These are phyloP conservation scores for Naematelia encephala DNA, from an alignment of 768 basidiomycete species.

Conservation along the genomic window DNA sequence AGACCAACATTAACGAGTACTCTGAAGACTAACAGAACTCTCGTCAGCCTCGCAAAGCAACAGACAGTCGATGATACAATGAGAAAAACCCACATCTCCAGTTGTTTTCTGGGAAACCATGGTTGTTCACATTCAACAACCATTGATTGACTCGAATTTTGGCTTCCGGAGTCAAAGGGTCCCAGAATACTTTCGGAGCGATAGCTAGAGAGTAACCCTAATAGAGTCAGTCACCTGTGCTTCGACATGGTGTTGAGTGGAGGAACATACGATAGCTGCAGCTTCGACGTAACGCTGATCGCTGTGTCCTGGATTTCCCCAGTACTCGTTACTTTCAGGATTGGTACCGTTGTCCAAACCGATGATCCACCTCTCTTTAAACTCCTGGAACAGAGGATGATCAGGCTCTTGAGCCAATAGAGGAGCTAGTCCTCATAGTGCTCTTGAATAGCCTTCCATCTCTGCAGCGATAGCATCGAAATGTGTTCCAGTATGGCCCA, in stretches of 20 bases:
- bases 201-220: conserved; percentile 62
- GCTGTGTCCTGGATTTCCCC: conserved; percentile 67
- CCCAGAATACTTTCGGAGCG: conserved; percentile 59
- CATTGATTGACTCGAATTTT: conserved; percentile 22
- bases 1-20: conserved; percentile 31
- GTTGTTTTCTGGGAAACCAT: conserved; percentile 29
- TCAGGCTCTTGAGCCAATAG: conserved; percentile 29
- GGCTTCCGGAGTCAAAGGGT: conserved; percentile 20
- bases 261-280: conserved; percentile 59
- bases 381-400: conserved; percentile 11
- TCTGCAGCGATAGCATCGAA: conserved; percentile 37
- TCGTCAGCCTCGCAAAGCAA: neutral
- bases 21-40: conserved; percentile 22
- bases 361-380: conserved; percentile 55
- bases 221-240: neutral
- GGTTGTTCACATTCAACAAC: conserved; percentile 20
- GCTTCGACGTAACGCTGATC: conserved; percentile 80
- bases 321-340: conserved; percentile 64
- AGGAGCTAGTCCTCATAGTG: conserved; percentile 36
- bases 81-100: conserved; percentile 30
- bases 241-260: neutral
- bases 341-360: conserved; percentile 67
- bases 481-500: conserved; percentile 32
- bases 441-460: conserved; percentile 34
- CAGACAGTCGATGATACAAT: no score